Conservation (phyloP, 805 yeast species). For the Metschnikowia kofuensis region DNA sequence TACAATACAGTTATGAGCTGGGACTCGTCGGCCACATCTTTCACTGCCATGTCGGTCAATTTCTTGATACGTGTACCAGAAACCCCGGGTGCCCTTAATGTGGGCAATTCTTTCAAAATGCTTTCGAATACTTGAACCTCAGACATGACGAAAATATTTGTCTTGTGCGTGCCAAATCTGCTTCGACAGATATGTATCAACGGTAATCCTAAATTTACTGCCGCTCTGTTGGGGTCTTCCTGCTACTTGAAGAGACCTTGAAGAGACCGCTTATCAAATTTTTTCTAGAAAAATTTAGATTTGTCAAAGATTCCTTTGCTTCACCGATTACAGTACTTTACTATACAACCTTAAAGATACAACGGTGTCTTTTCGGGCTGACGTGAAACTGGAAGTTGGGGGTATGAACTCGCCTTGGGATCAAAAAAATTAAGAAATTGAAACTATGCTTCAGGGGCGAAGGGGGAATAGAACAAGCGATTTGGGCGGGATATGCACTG, state of each 20-base stretch:
- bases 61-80: conserved; percentile 93
- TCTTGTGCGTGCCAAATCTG: too few species aligned
- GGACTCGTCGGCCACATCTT: conserved; percentile 58
- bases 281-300: conserved; percentile 1
- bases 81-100: conserved; percentile 82
- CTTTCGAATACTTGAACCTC: conserved; percentile 46
- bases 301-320: conserved; percentile 4
- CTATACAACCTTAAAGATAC: conserved; percentile 14
- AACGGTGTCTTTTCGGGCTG: conserved; percentile 1
- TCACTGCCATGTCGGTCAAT: conserved; percentile 73
- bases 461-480: neutral
- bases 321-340: conserved; percentile 18
- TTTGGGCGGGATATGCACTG: neutral
- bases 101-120: conserved; percentile 48
- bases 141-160: conserved; percentile 27
- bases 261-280: neutral
- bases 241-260: conserved; percentile 9
- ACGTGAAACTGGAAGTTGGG: conserved; percentile 1
- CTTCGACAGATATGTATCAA: neutral
- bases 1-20: conserved; percentile 56
- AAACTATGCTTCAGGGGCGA: neutral
- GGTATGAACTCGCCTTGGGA: neutral
- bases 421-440: neutral
- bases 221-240: conserved; percentile 7
- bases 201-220: conserved; percentile 4